These are phyloP conservation scores for Claviceps citrina DNA, from an alignment of 2,329 filamentous ascomycete genomes.

Conservation along the genomic window DNA sequence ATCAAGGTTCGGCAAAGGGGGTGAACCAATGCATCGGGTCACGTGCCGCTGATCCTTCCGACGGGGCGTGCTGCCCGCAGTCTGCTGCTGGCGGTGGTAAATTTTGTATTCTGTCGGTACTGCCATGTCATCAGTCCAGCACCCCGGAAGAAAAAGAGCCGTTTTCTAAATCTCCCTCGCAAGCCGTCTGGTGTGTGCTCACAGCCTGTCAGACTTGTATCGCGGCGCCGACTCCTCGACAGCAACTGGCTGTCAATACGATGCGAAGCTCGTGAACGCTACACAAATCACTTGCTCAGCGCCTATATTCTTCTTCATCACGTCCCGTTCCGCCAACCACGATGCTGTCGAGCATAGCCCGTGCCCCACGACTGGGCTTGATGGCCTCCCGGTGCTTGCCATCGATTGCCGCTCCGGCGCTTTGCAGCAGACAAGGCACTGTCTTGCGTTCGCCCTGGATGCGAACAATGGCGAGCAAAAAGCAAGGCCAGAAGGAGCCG, in stretches of 20 bases:
- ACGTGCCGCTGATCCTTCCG: neutral
- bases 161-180: neutral
- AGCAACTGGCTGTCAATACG: neutral
- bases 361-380: conserved; percentile 19
- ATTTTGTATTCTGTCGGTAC: conserved; percentile 2
- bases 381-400: conserved; percentile 15
- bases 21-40: neutral
- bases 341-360: conserved; percentile 26
- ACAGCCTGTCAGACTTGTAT: neutral
- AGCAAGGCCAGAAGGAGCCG: conserved; percentile 5
- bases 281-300: neutral
- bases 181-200: neutral
- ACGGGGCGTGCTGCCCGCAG: too few species aligned
- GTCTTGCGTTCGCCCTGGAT: conserved; percentile 14
- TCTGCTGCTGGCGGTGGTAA: too few species aligned
- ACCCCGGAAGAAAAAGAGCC: neutral
- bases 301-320: neutral
- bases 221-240: neutral
- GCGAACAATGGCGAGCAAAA: conserved; percentile 15
- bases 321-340: conserved; percentile 5
- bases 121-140: conserved; percentile 1
- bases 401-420: conserved; percentile 12
- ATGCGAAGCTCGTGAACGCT: conserved; percentile 2
- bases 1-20: too few species aligned
- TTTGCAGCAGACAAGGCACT: conserved; percentile 13